Percentiles rank a stretch among this genome's conserved stretches.
Conservation (phyloP, 2,329 filamentous ascomycete genomes). For the Scortechinia acanthostroma region DNA sequence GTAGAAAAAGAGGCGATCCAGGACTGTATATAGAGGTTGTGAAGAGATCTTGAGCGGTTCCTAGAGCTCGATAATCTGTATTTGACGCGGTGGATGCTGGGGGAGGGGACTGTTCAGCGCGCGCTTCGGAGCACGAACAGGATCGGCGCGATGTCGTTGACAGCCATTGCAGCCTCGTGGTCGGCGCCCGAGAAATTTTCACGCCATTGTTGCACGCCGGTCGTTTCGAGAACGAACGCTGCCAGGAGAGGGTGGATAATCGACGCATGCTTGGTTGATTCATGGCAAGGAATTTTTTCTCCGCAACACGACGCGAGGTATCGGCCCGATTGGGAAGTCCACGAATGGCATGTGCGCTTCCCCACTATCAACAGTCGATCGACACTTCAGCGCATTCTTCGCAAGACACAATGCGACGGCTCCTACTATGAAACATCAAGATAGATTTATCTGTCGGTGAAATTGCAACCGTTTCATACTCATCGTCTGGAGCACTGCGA, state of each 20-base stretch:
- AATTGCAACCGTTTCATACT: too few species aligned
- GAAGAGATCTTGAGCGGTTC: slow-evolving; percentile 38
- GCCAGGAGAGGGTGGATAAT: not conserved
- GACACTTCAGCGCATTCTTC: too few species aligned
- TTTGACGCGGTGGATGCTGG: not conserved
- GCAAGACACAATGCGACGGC: too few species aligned
- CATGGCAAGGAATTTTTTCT: not conserved
- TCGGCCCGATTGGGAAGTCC: too few species aligned
- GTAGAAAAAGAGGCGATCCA: slow-evolving; percentile 44
- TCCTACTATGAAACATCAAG: too few species aligned
- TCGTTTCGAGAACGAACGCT: not conserved
- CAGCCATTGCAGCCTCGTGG: not conserved
- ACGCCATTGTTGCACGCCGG: not conserved
- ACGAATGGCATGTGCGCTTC: too few species aligned
- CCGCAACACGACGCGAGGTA: too few species aligned
- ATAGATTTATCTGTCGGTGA: too few species aligned
- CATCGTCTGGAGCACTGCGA: too few species aligned
- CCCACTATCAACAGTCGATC: too few species aligned
- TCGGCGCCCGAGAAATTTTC: too few species aligned
- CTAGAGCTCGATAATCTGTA: slow-evolving; percentile 38
- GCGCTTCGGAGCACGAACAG: not conserved
- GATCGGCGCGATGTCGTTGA: not conserved
- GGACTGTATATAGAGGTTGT: slow-evolving; percentile 41
- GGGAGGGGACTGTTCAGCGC: not conserved
- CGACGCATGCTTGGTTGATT: not conserved